Evolutionary conservation across 2,329 filamentous ascomycete species (phyloP), one percentile per base, ranked within the genome.

Genomic region (Fonsecaea monophora): DNA sequence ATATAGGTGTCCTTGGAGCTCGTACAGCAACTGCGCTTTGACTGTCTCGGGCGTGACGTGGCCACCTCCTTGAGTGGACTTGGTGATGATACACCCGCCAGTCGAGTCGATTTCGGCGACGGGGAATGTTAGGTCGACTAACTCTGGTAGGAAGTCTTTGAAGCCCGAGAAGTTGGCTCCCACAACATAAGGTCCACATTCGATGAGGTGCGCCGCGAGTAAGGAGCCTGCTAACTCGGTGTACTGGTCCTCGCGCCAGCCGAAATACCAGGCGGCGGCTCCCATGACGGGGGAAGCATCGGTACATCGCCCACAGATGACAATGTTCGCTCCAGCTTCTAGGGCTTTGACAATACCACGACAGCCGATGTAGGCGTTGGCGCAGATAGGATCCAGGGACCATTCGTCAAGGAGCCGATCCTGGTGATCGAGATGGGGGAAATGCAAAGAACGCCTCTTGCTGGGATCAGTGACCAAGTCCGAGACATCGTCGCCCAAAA

Each of bases 1-100:
- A 65, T 85, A 85, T 2, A 81, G 67, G 50, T 78, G 79, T 1
- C 79, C 79, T 61, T 84, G 82, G 1, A 84, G 68, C 71, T 84
- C 83, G 59, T 85, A 84, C 1, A 84, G 65, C 9, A 84, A 73
- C 71, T 84, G 82, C 35, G 78, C 80, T 45, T 77, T 79, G n/a
- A 82, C 77, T 0, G 75, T 79, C 30, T 77, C 75, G 8, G 64
- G 62, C 3, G 69, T 76, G 1, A 83, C 77, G 9, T 76, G 74
- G 0, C 81, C 82, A 15, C 79, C 78, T 6, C 77, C 78, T 0
- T 69, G 71, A 4, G 78, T 74, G 57, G 83, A 81, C 66, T 83
- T 85, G 2, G 81, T 82, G 35, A 85, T 78, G 8, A 83, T 73
- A 50, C 79, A 83, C 0, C 74, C 75, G 0, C 84, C 84, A 66